Conservation (phyloP, 768 basidiomycete species). For the Collybiopsis confluens region DNA sequence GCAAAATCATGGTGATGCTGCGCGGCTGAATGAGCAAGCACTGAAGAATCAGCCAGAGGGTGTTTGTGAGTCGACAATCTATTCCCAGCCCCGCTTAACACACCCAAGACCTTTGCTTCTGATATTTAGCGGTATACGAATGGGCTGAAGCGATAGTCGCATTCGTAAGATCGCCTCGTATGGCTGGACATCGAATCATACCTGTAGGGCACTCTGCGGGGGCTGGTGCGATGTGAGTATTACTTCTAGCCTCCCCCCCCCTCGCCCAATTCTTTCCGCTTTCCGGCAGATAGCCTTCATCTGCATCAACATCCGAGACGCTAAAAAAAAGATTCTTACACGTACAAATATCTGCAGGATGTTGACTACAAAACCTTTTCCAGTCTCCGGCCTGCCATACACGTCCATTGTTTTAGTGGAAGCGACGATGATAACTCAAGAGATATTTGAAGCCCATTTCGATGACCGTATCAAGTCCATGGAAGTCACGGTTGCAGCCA, state of each 20-base stretch:
- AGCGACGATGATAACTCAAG: constrained; percentile 32
- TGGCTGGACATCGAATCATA: constrained; percentile 17
- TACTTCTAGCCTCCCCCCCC: not conserved
- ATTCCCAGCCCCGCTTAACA: not conserved
- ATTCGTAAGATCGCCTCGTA: constrained; percentile 14
- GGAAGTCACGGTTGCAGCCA: constrained; percentile 31
- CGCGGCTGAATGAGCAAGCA: constrained; percentile 24
- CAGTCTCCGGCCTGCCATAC: constrained; percentile 23
- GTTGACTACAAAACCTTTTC: constrained; percentile 31
- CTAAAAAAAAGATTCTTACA: not conserved
- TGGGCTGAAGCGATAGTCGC: constrained; percentile 20
- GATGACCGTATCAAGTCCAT: constrained; percentile 35
- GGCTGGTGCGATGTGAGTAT: constrained; percentile 18
- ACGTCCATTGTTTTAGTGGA: constrained; percentile 40
- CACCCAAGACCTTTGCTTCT: not conserved
- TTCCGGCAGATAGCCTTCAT: not conserved
- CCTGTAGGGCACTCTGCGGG: constrained; percentile 23
- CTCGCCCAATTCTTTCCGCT: not conserved
- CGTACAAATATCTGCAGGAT: constrained; percentile 23
- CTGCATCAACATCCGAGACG: not conserved
- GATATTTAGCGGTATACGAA: constrained; percentile 17
- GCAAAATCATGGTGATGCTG: constrained; percentile 35
- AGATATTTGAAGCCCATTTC: constrained; percentile 30
- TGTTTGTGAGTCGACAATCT: constrained; percentile 12
- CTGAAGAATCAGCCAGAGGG: constrained; percentile 18